Evolutionary conservation across 306 rosid species (phyloP), one percentile per base, ranked within the genome.

Genomic region (Prinsepia uniflora): DNA sequence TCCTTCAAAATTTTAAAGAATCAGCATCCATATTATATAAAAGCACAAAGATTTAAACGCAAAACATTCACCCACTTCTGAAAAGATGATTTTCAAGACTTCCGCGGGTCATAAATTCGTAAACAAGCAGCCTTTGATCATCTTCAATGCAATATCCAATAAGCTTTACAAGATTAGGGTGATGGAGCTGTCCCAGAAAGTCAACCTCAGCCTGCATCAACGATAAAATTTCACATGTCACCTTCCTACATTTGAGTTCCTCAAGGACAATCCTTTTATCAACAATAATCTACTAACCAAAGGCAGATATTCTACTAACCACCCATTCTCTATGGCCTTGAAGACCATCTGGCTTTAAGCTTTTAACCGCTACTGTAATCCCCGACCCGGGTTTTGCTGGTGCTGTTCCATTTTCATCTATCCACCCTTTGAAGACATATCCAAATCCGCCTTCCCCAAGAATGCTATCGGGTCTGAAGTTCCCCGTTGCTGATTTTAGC

Each of bases 311-410:
- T 78, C 79, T 86, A 93, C 96, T 93, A 86, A 93, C 98, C 96
- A 90, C 88, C 98, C 98, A 93, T 88, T 93, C 98, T 88, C 98
- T 90, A 78, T 93, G 98, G 77, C 98, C 98, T 70, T 93, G 98
- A 64, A 93, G 98, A 57, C 96, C 98, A 76, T 92, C 98, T 44
- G 89, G 93, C 80, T 92, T 92, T 82, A 92, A 85, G 87, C 91
- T 92, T 85, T 92, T 92, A 59, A 92, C 96, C 64, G 98, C 98
- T 63, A 92, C 98, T 0, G 98, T 90, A 79, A 92, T 46, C 54
- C 98, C 98, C 3, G 98, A 84, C 13, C 98, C 98, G 0, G 98
- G 98, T 70, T 90, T 92, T 0, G 98, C 96, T 3, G 98, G 98
- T 22, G 93, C 96, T 3, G 98, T 92, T 73, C 98, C 98, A 78